Conservation (phyloP, 768 basidiomycete genomes). For the Tulasnella sp. region DNA sequence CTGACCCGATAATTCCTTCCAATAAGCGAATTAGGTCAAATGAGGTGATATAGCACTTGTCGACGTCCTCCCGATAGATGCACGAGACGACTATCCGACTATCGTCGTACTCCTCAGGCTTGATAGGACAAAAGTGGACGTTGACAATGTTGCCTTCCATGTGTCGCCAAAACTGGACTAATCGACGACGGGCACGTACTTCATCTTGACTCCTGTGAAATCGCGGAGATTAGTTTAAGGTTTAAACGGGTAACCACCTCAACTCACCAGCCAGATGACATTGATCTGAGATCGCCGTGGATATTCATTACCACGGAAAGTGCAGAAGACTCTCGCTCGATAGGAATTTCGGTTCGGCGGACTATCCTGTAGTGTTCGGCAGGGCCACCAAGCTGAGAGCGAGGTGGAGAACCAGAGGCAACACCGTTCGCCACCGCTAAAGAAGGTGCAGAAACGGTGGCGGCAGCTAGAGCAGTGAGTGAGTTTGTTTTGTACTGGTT, state of each 20-base stretch:
- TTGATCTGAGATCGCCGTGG: slow-evolving; percentile 7
- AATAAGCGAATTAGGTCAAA: slow-evolving; percentile 93
- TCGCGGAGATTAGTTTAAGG: not conserved
- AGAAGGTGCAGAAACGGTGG: slow-evolving; percentile 18
- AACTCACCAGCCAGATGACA: slow-evolving; percentile 33
- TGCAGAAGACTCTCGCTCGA: slow-evolving; percentile 6
- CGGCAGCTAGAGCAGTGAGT: slow-evolving; percentile 1
- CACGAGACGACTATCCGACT: slow-evolving; percentile 82
- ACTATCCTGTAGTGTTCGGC: slow-evolving; percentile 10
- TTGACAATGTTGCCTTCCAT: slow-evolving; percentile 67
- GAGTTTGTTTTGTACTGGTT: not conserved
- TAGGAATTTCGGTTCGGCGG: slow-evolving; percentile 7
- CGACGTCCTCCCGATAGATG: slow-evolving; percentile 70
- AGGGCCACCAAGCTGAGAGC: not conserved
- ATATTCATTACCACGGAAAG: slow-evolving; percentile 12
- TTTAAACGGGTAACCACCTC: not conserved
- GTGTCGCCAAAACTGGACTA: slow-evolving; percentile 72
- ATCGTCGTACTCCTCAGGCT: slow-evolving; percentile 57
- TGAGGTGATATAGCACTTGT: slow-evolving; percentile 78
- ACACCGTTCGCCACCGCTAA: slow-evolving; percentile 31
- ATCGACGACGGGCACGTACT: slow-evolving; percentile 52
- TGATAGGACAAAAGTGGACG: slow-evolving; percentile 63
- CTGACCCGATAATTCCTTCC: slow-evolving; percentile 58
- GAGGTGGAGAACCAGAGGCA: slow-evolving; percentile 21
- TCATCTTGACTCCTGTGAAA: slow-evolving; percentile 42